Base-by-base conservation (phyloP, 169 alveolate species). In the Cryptosporidium xiaoi region DNA sequence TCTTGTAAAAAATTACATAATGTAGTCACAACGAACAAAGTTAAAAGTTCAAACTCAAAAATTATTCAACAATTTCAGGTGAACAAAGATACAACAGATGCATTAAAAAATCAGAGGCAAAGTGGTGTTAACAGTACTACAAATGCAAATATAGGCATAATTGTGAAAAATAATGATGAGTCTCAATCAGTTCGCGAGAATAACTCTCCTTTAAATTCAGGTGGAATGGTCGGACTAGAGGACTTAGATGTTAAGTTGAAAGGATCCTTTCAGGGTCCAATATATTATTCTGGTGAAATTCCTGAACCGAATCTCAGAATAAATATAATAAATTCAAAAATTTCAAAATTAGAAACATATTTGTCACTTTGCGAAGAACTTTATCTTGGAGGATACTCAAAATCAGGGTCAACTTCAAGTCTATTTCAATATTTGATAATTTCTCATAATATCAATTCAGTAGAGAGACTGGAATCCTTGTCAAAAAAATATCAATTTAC, bases 291-390 rank as follows among this genome's bases (percentile, higher is more conserved):
- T 40, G 29, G 18, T 13, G 65, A 56, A 60, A 60, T 77, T 44
- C 77, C 87, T 55, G 71, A 77, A 36, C 69, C 87, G 20, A 36
- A 77, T 10, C 20, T 60, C 46, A 56, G 91, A n/a, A 85, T n/a
- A 29, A 82, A 71, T 8, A 55, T 84, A 1, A 36, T 64, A 20
- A 55, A 65, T 31, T 48, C 67, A 33, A 71, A 84, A 20, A 91
- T 91, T 10, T 69, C 83, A 1, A 89, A 82, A 27, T 68, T 91
- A 29, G 93, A 91, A 55, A 53, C 89, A 2, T 91, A 77, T 31
- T 44, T 91, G 13, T 83, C 84, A 36, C 71, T 87, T 31, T 85
- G 93, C 20, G 93, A 91, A 33, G 89, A 82, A 27, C 51, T 90
- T 83, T 91, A 91, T 64, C 53, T 91, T 62, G 93, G 93, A 0